Percentiles rank a stretch among this genome's conserved stretches.
phyloP scores from a whole-genome alignment of 441 rosid species.

The Arabidopsis lyrata region DNA sequence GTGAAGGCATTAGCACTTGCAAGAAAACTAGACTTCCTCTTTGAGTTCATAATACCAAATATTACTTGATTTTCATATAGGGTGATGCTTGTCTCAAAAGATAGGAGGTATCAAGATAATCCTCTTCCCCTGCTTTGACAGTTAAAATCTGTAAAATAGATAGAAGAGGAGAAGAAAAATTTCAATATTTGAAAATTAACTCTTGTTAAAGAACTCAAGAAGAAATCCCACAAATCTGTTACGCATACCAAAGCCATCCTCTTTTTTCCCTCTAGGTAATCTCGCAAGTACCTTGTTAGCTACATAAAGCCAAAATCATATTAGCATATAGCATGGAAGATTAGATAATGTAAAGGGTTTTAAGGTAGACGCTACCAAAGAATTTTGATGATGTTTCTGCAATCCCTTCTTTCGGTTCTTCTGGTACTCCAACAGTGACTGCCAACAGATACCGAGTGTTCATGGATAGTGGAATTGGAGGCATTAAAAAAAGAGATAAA shows the following conservation, averaged over 20 bases:
- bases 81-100: conserved; percentile 93
- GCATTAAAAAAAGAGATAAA: conserved; percentile 7
- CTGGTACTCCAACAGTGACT: conserved; percentile 92
- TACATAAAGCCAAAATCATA: conserved; percentile 46
- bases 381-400: conserved; percentile 87
- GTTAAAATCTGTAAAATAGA: conserved; percentile 72
- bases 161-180: conserved; percentile 19
- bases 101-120: conserved; percentile 75
- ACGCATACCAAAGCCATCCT: conserved; percentile 84
- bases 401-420: conserved; percentile 84
- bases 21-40: conserved; percentile 32
- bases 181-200: conserved; percentile 7
- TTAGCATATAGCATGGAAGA: conserved; percentile 18
- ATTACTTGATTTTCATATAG: conserved; percentile 82
- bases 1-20: conserved; percentile 19
- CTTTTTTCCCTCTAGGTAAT: conserved; percentile 91
- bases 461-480: conserved; percentile 11
- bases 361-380: conserved; percentile 63
- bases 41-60: conserved; percentile 24
- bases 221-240: conserved; percentile 5
- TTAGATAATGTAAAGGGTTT: conserved; percentile 4
- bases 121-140: conserved; percentile 83
- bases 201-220: conserved; percentile 24
- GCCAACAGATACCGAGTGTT: conserved; percentile 35
- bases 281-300: conserved; percentile 88